phyloP scores from a whole-genome alignment of 495 filamentous ascomycete species.

The Aspergillus campestris region DNA sequence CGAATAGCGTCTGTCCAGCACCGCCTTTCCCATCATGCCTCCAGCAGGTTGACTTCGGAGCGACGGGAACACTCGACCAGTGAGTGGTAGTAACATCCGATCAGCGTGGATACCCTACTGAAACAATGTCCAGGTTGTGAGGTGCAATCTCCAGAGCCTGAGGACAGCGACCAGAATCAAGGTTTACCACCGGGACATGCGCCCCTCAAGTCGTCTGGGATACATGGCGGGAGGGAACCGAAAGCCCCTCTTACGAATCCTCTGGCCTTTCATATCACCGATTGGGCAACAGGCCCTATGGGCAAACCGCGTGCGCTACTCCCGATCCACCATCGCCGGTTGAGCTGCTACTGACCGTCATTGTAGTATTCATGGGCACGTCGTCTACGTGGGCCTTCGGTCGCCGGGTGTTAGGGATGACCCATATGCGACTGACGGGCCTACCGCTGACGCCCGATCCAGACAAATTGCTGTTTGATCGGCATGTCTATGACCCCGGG shows the following conservation, averaged over 20 bases:
- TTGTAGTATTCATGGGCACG: neutral
- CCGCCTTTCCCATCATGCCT: neutral
- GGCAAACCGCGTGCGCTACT: neutral
- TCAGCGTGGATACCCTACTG: no score
- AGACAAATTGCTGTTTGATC: neutral
- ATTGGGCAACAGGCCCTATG: neutral
- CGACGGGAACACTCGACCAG: neutral
- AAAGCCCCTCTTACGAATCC: neutral
- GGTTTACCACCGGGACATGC: neutral
- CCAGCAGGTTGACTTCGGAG: neutral
- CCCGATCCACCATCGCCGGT: no score
- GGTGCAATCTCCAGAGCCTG: no score
- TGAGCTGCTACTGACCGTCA: neutral
- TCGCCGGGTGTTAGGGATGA: neutral
- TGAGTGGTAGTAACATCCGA: no score
- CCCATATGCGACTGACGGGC: neutral
- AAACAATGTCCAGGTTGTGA: no score
- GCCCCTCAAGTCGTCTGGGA: neutral
- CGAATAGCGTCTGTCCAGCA: neutral
- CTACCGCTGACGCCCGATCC: neutral
- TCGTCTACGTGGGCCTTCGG: neutral
- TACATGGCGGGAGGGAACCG: neutral
- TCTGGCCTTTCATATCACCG: neutral
- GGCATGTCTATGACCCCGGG: neutral
- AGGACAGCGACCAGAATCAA: no score